Conservation (phyloP, 192 early-diverging fungal species). For the Coemansia sp. region DNA sequence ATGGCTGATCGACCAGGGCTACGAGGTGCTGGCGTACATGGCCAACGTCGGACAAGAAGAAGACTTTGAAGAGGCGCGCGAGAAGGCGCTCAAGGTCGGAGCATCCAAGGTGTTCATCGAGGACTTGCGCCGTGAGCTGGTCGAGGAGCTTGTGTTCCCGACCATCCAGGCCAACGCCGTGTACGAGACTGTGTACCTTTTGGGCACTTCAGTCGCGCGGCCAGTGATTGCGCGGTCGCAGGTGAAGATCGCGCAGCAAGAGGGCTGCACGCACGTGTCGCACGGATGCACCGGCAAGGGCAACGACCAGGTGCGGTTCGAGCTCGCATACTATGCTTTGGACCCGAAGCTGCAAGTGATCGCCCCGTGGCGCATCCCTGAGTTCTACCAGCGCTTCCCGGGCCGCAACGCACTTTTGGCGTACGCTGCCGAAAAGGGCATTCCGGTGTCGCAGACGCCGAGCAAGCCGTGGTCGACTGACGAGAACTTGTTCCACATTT, state of each 20-base stretch:
- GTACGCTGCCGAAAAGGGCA: conserved; percentile 84
- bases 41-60: conserved; percentile 99
- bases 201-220: conserved; percentile 96
- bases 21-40: conserved; percentile 96
- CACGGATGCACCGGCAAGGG: conserved; percentile 99
- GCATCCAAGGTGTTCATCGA: conserved; percentile 94
- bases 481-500: conserved; percentile 99
- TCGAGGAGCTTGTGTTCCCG: conserved; percentile 90
- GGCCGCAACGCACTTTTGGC: conserved; percentile 89
- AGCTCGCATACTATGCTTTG: conserved; percentile 96
- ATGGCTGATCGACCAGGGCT: conserved; percentile 97
- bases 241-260: conserved; percentile 89
- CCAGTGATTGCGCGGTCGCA: conserved; percentile 89
- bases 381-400: conserved; percentile 93
- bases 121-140: conserved; percentile 92
- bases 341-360: conserved; percentile 93
- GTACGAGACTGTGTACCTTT: conserved; percentile 94
- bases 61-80: conserved; percentile 91
- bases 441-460: conserved; percentile 94
- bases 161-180: conserved; percentile 92
- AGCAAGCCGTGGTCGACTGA: conserved; percentile 99
- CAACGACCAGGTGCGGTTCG: conserved; percentile 99
- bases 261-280: conserved; percentile 95
- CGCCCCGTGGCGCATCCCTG: conserved; percentile 94
- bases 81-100: conserved; percentile 91